Base-by-base conservation (phyloP, 345 rosid genomes). In the Alliaria petiolata region DNA sequence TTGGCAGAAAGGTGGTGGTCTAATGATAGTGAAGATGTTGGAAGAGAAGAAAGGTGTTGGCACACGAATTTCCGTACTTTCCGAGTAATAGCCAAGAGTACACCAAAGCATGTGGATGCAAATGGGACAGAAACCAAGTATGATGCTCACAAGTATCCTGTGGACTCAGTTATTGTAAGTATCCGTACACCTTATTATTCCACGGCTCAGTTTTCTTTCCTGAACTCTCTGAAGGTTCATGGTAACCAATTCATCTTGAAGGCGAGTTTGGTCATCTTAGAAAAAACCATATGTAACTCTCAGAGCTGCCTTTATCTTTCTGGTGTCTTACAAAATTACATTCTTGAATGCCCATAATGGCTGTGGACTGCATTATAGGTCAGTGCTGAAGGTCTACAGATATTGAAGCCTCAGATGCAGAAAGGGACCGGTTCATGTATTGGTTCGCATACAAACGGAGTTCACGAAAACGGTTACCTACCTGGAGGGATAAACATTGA, bases 41-140 rank as follows among this genome's bases (percentile, higher is more conserved):
- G 81, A 62, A 83, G 97, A 79, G 99, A 91, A 79, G 86, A 85
- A 74, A 85, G 86, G 80, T 91, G 90, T 59, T 95, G 98, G 98
- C 99, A 95, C 82, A 77, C 87, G 1, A 82, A 81, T 52, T 95
- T 95, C 66, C 88, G 78, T 74, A 85, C 82, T 74, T 81, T 91
- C 74, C 79, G 70, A 44, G 81, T 89, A 43, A 78, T 83, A 78
- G 95, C 84, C 46, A 78, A 81, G 74, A 81, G 80, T 72, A 81
- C 67, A 74, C 83, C 77, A 1, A 83, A 83, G 74, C 56, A 72
- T 17, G 62, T 63, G 44, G 77, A 55, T 38, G n/a, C 40, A 52
- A 76, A 78, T 61, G 85, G 79, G 33, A 81, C 78, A 56, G 88
- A 62, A 77, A 83, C 77, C 14, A 69, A 75, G 51, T 43, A 60